Evolutionary conservation across 257 asterid genomes (phyloP).

Genomic region (Solanum medicagineum): DNA sequence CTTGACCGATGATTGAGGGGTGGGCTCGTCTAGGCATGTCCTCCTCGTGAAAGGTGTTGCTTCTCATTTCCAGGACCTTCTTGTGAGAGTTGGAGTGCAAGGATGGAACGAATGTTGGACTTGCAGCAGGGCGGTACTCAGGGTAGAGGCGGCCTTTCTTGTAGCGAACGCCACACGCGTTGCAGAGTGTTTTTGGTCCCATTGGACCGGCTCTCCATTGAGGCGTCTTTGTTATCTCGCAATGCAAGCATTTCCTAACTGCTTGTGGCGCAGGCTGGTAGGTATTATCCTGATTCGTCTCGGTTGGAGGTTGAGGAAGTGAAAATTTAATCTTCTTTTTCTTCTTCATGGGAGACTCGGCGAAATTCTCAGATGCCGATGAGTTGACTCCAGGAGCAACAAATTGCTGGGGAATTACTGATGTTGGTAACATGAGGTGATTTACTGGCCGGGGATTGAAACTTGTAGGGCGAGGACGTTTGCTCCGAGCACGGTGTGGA

Average conservation of each 20-base stretch:
- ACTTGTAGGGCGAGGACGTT: slow-evolving; percentile 68
- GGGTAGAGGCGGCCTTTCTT: slow-evolving; percentile 50
- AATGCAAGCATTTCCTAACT: slow-evolving; percentile 46
- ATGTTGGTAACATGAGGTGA: slow-evolving; percentile 16
- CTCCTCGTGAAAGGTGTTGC: background rate
- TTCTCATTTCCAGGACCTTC: background rate
- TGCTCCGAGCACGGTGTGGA: slow-evolving; percentile 77
- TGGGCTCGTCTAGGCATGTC: background rate
- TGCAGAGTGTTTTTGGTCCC: slow-evolving; percentile 55
- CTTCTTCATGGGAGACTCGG: slow-evolving; percentile 39
- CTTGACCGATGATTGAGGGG: background rate
- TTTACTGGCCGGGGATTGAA: slow-evolving; percentile 50
- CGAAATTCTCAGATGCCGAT: slow-evolving; percentile 21
- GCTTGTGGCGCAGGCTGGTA: slow-evolving; percentile 18
- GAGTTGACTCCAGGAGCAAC: background rate
- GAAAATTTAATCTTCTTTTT: slow-evolving; percentile 39
- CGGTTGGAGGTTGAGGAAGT: background rate
- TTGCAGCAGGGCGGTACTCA: slow-evolving; percentile 50
- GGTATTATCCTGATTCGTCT: slow-evolving; percentile 14
- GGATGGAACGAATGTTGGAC: slow-evolving; percentile 40
- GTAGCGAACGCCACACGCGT: slow-evolving; percentile 53
- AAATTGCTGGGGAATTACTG: background rate
- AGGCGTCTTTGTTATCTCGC: slow-evolving; percentile 53
- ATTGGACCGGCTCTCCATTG: slow-evolving; percentile 56
- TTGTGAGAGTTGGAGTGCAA: slow-evolving; percentile 29